Conservation (phyloP, 2,329 filamentous ascomycete genomes). For the Nothophoma quercina region DNA sequence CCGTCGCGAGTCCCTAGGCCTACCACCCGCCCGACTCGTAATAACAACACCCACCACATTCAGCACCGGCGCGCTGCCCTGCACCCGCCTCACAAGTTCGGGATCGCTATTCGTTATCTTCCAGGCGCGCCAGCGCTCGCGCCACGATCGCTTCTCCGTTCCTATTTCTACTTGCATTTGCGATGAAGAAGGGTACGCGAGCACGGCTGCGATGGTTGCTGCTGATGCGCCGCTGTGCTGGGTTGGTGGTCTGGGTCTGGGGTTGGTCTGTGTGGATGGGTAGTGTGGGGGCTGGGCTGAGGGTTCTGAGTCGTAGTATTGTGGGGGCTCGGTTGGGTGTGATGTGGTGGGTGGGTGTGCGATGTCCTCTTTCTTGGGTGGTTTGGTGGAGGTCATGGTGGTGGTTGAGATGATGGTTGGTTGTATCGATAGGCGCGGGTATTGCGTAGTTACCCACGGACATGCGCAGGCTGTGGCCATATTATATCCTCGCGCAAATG, state of each 20-base stretch:
- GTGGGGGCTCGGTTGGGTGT: not conserved
- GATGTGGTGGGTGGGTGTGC: not conserved
- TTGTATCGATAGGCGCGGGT: too few species aligned
- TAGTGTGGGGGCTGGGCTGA: constrained; percentile 4
- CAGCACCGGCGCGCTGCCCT: not conserved
- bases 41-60: constrained; percentile 4
- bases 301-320: constrained; percentile 6
- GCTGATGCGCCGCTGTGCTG: not conserved
- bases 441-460: too few species aligned
- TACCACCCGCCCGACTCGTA: too few species aligned
- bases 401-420: too few species aligned
- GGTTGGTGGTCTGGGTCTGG: not conserved
- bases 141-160: not conserved
- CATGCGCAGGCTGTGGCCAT: too few species aligned
- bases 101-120: not conserved
- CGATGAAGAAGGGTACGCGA: constrained; percentile 1
- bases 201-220: not conserved
- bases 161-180: not conserved
- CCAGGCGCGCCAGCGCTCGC: constrained; percentile 8
- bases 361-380: not conserved
- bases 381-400: not conserved
- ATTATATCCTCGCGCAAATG: too few species aligned
- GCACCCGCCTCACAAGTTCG: not conserved
- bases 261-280: not conserved
- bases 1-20: too few species aligned